phyloP scores from a whole-genome alignment of 257 asterid genomes.

The Capsicum baccatum region DNA sequence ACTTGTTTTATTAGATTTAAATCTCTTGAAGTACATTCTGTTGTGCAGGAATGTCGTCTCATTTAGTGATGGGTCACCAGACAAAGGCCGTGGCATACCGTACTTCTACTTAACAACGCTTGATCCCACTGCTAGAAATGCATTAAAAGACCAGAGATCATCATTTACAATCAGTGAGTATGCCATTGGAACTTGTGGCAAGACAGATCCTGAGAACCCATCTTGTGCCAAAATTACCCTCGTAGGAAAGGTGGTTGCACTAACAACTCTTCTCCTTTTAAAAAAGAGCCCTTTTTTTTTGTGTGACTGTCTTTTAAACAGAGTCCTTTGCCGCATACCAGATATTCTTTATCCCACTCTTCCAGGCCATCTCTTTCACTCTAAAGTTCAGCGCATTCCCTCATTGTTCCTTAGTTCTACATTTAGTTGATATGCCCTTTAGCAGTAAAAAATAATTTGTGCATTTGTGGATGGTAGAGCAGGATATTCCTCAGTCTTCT shows the following conservation, averaged over 20 bases:
- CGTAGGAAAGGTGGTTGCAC: conserved; percentile 67
- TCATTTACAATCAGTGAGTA: conserved; percentile 82
- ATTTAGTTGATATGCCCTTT: neutral
- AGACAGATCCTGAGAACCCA: conserved; percentile 80
- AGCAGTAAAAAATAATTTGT: neutral
- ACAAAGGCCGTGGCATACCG: conserved; percentile 74
- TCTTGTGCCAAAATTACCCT: conserved; percentile 82
- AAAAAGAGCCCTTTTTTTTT: neutral
- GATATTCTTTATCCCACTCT: neutral
- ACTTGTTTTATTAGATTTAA: neutral
- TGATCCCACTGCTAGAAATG: conserved; percentile 86
- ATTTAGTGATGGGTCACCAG: conserved; percentile 82
- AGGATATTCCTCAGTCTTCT: neutral
- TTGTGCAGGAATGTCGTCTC: conserved; percentile 83
- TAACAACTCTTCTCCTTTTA: neutral
- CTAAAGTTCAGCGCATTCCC: neutral
- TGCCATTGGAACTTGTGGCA: conserved; percentile 74
- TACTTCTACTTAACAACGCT: conserved; percentile 86
- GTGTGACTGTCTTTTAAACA: neutral
- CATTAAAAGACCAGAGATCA: conserved; percentile 70
- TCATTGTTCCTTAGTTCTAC: neutral
- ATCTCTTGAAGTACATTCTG: neutral
- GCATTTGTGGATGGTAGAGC: conserved; percentile 7
- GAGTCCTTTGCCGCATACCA: neutral
- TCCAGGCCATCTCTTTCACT: neutral